phyloP scores from a whole-genome alignment of 1,139 yeast genomes.

The Cylindricascospora bacillispora region DNA sequence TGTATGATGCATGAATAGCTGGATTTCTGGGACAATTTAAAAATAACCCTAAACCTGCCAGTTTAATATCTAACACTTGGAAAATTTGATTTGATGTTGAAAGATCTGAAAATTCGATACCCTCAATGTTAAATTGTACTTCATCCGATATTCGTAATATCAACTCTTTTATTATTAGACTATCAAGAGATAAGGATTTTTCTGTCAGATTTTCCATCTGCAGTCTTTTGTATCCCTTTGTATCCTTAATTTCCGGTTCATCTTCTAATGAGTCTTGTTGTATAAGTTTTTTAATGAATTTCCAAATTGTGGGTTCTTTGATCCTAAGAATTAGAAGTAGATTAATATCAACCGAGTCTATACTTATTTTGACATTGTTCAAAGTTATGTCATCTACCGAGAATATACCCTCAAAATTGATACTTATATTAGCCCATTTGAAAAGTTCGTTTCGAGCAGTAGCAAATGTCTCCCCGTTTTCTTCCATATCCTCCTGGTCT shows the following conservation, averaged over 20 bases:
- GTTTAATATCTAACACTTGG: no score
- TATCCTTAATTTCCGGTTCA: conserved; percentile 3
- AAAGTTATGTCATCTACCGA: conserved; percentile 32
- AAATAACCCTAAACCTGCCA: no score
- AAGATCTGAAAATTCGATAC: no score
- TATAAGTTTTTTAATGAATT: conserved; percentile 1
- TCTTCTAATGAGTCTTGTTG: neutral
- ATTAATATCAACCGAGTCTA: conserved; percentile 7
- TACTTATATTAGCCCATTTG: conserved; percentile 27
- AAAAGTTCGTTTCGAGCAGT: no score
- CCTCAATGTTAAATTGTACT: no score
- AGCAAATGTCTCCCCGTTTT: no score
- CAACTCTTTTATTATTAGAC: conserved; percentile 5
- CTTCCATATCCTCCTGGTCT: conserved; percentile 5
- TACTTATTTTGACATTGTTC: conserved; percentile 8
- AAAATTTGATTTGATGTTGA: no score
- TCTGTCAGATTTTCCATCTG: conserved; percentile 19
- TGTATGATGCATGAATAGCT: no score
- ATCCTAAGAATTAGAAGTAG: conserved; percentile 7
- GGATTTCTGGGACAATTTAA: no score
- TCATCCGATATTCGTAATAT: no score
- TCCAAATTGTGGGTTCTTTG: conserved; percentile 5
- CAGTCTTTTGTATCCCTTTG: conserved; percentile 15
- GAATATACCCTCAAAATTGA: conserved; percentile 42
- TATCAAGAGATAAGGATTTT: conserved; percentile 8